Percentiles rank a stretch among this genome's conserved stretches.
These are phyloP conservation scores for Capronia americana DNA, from an alignment of 2,329 filamentous ascomycete genomes.

Conservation along the genomic window DNA sequence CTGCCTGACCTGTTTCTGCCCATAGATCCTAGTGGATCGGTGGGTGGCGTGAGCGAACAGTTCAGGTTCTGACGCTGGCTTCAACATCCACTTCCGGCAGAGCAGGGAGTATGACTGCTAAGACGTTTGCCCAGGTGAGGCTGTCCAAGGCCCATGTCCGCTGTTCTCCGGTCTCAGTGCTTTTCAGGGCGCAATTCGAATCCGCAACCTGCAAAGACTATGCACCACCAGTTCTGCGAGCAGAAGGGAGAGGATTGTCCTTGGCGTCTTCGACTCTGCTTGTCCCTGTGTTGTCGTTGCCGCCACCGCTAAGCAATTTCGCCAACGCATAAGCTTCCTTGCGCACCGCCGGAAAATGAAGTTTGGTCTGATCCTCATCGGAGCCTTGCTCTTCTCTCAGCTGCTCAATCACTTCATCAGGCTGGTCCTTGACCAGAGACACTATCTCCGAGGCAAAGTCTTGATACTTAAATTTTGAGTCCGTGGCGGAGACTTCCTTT, in stretches of 20 bases:
- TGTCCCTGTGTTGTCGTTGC: background rate
- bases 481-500: slow-evolving; percentile 8
- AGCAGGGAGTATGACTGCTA: background rate
- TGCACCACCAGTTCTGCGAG: background rate
- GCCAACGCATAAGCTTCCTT: slow-evolving; percentile 4
- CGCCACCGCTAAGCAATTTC: background rate
- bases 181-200: background rate
- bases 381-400: background rate
- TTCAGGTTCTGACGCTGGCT: background rate
- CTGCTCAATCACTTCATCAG: background rate
- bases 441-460: background rate
- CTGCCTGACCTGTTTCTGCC: slow-evolving; percentile 17
- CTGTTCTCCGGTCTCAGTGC: background rate
- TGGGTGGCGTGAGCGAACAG: background rate
- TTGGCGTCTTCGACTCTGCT: background rate
- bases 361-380: background rate
- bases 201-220: background rate
- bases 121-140: background rate
- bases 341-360: slow-evolving; percentile 3
- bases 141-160: background rate
- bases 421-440: background rate
- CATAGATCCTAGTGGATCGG: background rate
- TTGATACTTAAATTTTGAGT: background rate
- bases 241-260: background rate
- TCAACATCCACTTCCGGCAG: background rate